phyloP scores from a whole-genome alignment of 2,329 filamentous ascomycete species.

The Penicillium sp. region DNA sequence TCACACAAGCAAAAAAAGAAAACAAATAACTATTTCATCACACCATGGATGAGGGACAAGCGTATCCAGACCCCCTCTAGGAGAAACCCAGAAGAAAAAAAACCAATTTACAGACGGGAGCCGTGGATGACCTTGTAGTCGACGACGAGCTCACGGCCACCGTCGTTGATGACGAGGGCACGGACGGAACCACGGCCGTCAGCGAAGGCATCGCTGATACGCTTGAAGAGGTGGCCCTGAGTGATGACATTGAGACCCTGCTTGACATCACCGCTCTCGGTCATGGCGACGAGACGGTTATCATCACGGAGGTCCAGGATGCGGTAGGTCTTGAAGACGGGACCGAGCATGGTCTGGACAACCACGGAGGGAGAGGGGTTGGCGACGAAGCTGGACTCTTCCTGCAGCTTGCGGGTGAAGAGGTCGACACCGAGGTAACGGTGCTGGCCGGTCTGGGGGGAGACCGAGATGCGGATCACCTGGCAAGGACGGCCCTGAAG shows the following conservation, averaged over 20 bases:
- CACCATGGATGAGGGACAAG: slow-evolving; percentile 14
- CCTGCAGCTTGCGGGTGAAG: slow-evolving; percentile 99
- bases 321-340: slow-evolving; percentile 99
- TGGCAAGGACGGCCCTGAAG: slow-evolving; percentile 99
- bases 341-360: slow-evolving; percentile 98
- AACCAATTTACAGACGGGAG: slow-evolving; percentile 57
- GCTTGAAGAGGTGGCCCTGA: slow-evolving; percentile 83
- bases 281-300: slow-evolving; percentile 86
- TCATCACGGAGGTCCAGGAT: slow-evolving; percentile 95
- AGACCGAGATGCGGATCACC: slow-evolving; percentile 99
- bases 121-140: slow-evolving; percentile 98
- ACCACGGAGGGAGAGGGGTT: slow-evolving; percentile 95
- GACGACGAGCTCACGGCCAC: slow-evolving; percentile 89
- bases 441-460: slow-evolving; percentile 96
- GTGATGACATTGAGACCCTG: slow-evolving; percentile 89
- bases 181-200: slow-evolving; percentile 91
- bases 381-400: slow-evolving; percentile 97
- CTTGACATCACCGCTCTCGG: slow-evolving; percentile 98
- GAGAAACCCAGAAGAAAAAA: slow-evolving; percentile 10
- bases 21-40: slow-evolving; percentile 18
- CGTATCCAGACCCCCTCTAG: slow-evolving; percentile 5
- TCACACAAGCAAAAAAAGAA: slow-evolving; percentile 19
- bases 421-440: slow-evolving; percentile 99
- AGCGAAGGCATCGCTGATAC: slow-evolving; percentile 80
- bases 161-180: slow-evolving; percentile 92